Conservation (phyloP, 495 filamentous ascomycete genomes). For the Hyaloscypha finlandica region DNA sequence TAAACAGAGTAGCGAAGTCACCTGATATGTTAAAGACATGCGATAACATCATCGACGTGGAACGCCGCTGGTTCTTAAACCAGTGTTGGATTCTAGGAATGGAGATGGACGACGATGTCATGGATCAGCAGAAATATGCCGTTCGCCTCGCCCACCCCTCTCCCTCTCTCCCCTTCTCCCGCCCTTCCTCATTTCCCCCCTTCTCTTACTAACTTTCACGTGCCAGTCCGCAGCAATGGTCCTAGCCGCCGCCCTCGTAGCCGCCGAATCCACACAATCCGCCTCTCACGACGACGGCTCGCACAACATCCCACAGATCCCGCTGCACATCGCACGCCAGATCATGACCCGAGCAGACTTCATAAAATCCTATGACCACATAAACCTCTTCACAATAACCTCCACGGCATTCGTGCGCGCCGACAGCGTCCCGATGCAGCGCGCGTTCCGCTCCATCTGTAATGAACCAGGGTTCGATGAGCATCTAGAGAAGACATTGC, state of each 20-base stretch:
- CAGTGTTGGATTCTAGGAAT: constrained; percentile 90
- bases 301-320: constrained; percentile 78
- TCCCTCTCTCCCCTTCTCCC: not conserved
- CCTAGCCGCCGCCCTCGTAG: constrained; percentile 84
- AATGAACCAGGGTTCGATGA: constrained; percentile 70
- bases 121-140: constrained; percentile 97
- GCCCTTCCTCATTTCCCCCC: not conserved
- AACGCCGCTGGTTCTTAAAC: constrained; percentile 94
- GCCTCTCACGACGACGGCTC: constrained; percentile 64
- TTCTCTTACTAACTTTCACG: not conserved
- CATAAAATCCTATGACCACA: constrained; percentile 86
- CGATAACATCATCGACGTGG: constrained; percentile 72
- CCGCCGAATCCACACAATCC: constrained; percentile 62
- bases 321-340: constrained; percentile 81
- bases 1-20: constrained; percentile 84
- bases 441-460: constrained; percentile 84
- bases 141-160: constrained; percentile 47
- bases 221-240: constrained; percentile 85
- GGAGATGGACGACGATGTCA: constrained; percentile 98
- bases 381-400: constrained; percentile 95
- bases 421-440: constrained; percentile 94
- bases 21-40: constrained; percentile 76
- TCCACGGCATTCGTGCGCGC: constrained; percentile 85
- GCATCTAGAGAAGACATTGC: constrained; percentile 77
- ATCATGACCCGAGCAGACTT: constrained; percentile 97